phyloP scores from a whole-genome alignment of 1,284 basidiomycete genomes.

The Moesziomyces sp. region DNA sequence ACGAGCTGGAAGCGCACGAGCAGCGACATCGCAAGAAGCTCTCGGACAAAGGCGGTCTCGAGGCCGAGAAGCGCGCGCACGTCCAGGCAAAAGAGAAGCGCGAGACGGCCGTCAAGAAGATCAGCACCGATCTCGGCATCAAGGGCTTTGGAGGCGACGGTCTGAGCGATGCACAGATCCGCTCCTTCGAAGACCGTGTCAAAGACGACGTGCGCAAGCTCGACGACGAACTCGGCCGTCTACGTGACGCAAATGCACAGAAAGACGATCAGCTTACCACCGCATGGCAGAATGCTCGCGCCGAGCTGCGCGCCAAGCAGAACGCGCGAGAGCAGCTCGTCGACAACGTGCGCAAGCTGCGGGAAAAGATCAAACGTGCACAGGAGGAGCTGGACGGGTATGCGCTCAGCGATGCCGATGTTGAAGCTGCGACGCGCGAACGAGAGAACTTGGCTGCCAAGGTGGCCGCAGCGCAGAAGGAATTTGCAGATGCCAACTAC shows the following conservation, averaged over 20 bases:
- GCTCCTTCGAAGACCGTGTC: slow-evolving; percentile 74
- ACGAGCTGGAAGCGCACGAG: slow-evolving; percentile 65
- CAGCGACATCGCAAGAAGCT: slow-evolving; percentile 42
- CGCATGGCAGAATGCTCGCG: slow-evolving; percentile 49
- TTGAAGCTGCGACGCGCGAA: slow-evolving; percentile 43
- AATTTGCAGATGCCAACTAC: slow-evolving; percentile 70
- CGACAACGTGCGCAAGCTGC: slow-evolving; percentile 38
- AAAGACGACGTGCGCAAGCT: slow-evolving; percentile 43
- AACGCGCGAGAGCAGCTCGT: slow-evolving; percentile 46
- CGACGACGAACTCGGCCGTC: slow-evolving; percentile 31
- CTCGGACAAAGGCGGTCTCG: slow-evolving; percentile 63
- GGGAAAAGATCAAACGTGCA: slow-evolving; percentile 47
- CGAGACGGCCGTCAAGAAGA: slow-evolving; percentile 78
- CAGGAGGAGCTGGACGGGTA: slow-evolving; percentile 55
- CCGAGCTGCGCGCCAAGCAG: slow-evolving; percentile 48
- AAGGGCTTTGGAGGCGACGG: slow-evolving; percentile 78
- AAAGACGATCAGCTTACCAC: slow-evolving; percentile 44
- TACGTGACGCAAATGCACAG: slow-evolving; percentile 26
- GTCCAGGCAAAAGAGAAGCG: slow-evolving; percentile 78
- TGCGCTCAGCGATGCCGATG: slow-evolving; percentile 35
- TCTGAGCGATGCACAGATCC: slow-evolving; percentile 76
- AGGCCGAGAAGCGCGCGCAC: slow-evolving; percentile 69
- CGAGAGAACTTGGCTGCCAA: slow-evolving; percentile 35
- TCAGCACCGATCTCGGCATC: slow-evolving; percentile 78
- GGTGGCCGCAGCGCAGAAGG: slow-evolving; percentile 35